phyloP scores from a whole-genome alignment of 352 stramenopile genomes.

The Globisporangium viniferum region DNA sequence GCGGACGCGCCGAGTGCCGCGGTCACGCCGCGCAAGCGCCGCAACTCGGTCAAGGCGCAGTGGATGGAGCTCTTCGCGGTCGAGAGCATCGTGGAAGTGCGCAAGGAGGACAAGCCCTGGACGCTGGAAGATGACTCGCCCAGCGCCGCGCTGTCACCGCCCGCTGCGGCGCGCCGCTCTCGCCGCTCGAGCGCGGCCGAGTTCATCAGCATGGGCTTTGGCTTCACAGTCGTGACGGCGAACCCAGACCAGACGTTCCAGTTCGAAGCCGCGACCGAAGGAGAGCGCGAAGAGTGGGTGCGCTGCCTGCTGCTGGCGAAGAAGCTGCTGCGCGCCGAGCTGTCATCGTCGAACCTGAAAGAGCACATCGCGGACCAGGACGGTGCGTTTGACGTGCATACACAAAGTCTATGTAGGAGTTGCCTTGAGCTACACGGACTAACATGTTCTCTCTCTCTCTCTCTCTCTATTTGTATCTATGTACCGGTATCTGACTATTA shows the following conservation, averaged over 20 bases:
- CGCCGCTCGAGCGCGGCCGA: conserved; percentile 17
- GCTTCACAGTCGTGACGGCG: conserved; percentile 36
- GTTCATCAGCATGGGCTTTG: conserved; percentile 25
- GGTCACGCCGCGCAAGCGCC: conserved; percentile 39
- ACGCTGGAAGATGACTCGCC: conserved; percentile 17
- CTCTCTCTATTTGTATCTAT: background rate
- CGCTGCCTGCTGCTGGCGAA: conserved; percentile 37
- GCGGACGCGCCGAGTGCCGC: conserved; percentile 23
- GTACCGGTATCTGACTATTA: background rate
- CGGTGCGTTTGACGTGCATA: conserved; percentile 10
- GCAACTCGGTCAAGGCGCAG: conserved; percentile 34
- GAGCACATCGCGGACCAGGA: conserved; percentile 14
- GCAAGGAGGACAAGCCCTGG: conserved; percentile 28
- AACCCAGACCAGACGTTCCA: conserved; percentile 28
- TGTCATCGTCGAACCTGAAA: background rate
- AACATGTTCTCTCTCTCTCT: background rate
- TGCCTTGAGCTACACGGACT: background rate
- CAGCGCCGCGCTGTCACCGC: conserved; percentile 7
- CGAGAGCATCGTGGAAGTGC: conserved; percentile 26
- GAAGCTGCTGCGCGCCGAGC: conserved; percentile 26
- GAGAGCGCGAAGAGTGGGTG: conserved; percentile 45
- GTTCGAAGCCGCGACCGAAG: conserved; percentile 30
- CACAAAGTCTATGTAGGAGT: background rate
- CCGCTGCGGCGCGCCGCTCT: conserved; percentile 16
- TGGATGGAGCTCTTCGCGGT: conserved; percentile 51